Base-by-base conservation (phyloP, 352 stramenopile genomes). In the Globisporangium alternatum region DNA sequence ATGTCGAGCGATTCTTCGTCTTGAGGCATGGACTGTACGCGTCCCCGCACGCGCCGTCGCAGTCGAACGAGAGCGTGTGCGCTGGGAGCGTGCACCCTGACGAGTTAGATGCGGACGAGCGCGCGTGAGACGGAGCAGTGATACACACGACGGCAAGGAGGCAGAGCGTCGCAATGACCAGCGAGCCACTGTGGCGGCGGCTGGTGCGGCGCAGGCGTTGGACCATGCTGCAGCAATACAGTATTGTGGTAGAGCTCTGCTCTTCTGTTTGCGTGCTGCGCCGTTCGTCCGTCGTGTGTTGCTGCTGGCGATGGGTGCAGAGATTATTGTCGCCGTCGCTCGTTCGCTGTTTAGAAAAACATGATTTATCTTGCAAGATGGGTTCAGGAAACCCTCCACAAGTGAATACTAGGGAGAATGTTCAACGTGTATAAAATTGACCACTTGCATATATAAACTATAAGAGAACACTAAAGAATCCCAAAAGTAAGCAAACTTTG, bases 21-120 rank as follows among this genome's bases (percentile, higher is more conserved):
- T 62, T 51, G 39, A 22, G 51, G 56, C 56, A 62, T 6, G 53
- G 53, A 9, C 25, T 13, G 53, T 47, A 33, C 3, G n/a, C 33
- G 3, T 59, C n/a, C 15, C 39, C 53, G n/a, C 53, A 59, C 31
- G 28, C 28, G 53, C 39, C 22, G 33, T 59, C 53, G 53, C 53
- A 59, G 1, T 31, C 28, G 53, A 59, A 59, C 53, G 53, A 44
- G n/a, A 59, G 53, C n/a, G 53, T 59, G 10, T 28, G 39, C 10
- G n/a, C 2, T 5, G 53, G 53, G 8, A 59, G 21, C 12, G 48
- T n/a, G 39, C 39, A 44, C 39, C 12, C 15, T 3, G 13, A 44
- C 5, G 39, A 17, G 39, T 44, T 44, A 10, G 35, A 10, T 41
- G 35, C 35, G 39, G 15, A 44, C 39, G 12, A 44, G 39, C 19